A percentile compares a stretch with the other conserved stretches of the same genome.
Evolutionary conservation across 306 rosid genomes (phyloP).

Genomic region (Clitoria ternatea): DNA sequence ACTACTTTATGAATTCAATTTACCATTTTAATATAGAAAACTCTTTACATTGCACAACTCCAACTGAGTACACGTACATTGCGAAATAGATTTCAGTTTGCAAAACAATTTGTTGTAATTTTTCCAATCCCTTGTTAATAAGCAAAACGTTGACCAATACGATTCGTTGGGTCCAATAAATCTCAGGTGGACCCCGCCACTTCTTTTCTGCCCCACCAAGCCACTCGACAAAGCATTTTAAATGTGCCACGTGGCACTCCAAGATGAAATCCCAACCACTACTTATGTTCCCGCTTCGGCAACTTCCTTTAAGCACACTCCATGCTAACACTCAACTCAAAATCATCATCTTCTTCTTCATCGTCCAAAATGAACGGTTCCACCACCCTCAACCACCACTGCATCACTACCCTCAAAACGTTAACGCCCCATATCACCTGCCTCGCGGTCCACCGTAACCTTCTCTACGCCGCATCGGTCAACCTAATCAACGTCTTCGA

Average conservation of each 20-base stretch:
- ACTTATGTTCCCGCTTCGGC: conserved; percentile 32
- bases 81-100: no score
- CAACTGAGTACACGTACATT: no score
- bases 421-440: conserved; percentile 41
- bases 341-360: background rate
- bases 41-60: no score
- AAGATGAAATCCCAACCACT: conserved; percentile 5
- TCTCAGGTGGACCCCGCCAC: conserved; percentile 39
- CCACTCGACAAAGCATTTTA: background rate
- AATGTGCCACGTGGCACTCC: conserved; percentile 2
- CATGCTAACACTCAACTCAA: background rate
- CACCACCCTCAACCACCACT: background rate
- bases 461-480: conserved; percentile 60
- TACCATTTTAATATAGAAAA: no score
- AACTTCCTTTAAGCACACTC: background rate
- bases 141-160: conserved; percentile 2
- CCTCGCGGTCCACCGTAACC: conserved; percentile 46
- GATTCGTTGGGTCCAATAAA: conserved; percentile 25
- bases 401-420: conserved; percentile 32
- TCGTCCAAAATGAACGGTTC: conserved; percentile 18
- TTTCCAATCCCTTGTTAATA: no score
- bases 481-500: conserved; percentile 54
- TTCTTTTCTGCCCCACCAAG: conserved; percentile 24
- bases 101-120: no score
- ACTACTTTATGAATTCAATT: no score